Conservation (phyloP, 441 rosid genomes). For the Populus hybrid region DNA sequence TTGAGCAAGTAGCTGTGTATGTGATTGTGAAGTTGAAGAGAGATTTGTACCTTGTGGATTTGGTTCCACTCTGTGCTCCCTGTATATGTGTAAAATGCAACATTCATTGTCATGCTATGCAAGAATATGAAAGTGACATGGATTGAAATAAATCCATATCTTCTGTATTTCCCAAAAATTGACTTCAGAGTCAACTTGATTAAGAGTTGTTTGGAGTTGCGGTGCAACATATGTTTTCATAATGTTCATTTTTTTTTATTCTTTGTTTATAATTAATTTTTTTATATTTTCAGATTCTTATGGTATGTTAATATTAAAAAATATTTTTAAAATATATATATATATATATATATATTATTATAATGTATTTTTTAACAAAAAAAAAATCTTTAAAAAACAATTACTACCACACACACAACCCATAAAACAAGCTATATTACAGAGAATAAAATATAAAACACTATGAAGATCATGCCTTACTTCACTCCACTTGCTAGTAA, state of each 20-base stretch:
- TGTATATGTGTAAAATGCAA: too few species aligned
- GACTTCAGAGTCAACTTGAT: not conserved
- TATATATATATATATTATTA: too few species aligned
- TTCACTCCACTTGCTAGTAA: not conserved
- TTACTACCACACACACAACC: rapidly evolving
- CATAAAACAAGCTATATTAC: not conserved
- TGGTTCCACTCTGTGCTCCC: rapidly evolving
- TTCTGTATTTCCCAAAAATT: not conserved
- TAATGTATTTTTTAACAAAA: too few species aligned
- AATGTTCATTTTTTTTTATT: too few species aligned
- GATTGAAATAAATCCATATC: not conserved
- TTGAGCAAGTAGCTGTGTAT: too few species aligned
- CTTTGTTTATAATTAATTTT: too few species aligned
- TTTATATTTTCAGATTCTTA: rapidly evolving
- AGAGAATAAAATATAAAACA: not conserved
- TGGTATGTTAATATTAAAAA: rapidly evolving
- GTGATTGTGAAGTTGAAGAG: too few species aligned
- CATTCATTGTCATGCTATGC: too few species aligned
- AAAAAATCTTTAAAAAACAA: too few species aligned
- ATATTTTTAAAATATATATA: too few species aligned
- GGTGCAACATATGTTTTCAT: rapidly evolving
- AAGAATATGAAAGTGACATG: not conserved
- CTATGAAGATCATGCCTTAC: not conserved
- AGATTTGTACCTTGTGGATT: too few species aligned
- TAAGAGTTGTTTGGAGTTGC: rapidly evolving